Percentiles rank a stretch among this genome's conserved stretches.
Evolutionary conservation across 2,329 filamentous ascomycete species (phyloP).

Genomic region (Colletotrichum coccodes): DNA sequence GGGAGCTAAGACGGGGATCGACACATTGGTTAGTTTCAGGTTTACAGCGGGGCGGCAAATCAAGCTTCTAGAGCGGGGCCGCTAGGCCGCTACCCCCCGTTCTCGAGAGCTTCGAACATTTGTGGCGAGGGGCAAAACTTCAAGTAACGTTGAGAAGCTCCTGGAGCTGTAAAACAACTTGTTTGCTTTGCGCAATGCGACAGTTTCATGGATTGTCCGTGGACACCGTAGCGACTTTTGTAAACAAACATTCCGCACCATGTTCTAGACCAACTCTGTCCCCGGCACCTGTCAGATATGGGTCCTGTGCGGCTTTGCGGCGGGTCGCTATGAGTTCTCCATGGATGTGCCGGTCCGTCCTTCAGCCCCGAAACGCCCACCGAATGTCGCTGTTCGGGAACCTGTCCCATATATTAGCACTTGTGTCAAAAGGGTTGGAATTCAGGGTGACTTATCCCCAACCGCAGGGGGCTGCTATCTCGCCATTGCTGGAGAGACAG

Average conservation of each 20-base stretch:
- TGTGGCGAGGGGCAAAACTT: too few species aligned
- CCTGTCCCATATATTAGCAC: constrained; percentile 38
- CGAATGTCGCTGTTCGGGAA: background rate
- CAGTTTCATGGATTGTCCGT: constrained; percentile 21
- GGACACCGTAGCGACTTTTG: background rate
- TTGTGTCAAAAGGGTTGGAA: background rate
- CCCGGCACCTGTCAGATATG: background rate
- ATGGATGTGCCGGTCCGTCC: background rate
- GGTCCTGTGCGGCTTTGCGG: background rate
- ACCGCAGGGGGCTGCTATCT: constrained; percentile 55
- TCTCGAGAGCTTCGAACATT: background rate
- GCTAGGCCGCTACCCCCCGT: background rate
- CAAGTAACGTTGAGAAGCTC: constrained; percentile 14
- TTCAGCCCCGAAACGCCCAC: constrained; percentile 7
- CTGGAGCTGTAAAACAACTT: background rate
- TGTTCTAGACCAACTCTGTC: constrained; percentile 9
- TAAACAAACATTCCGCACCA: background rate
- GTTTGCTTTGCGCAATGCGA: background rate
- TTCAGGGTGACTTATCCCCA: constrained; percentile 60
- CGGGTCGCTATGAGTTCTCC: background rate
- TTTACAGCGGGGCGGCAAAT: constrained; percentile 12
- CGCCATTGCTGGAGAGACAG: constrained; percentile 61
- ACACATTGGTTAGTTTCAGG: constrained; percentile 25
- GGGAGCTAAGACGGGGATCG: constrained; percentile 14
- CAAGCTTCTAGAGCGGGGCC: constrained; percentile 24